These are phyloP conservation scores for Apiotrichum domesticum DNA, from an alignment of 1,284 basidiomycete genomes.

Conservation along the genomic window DNA sequence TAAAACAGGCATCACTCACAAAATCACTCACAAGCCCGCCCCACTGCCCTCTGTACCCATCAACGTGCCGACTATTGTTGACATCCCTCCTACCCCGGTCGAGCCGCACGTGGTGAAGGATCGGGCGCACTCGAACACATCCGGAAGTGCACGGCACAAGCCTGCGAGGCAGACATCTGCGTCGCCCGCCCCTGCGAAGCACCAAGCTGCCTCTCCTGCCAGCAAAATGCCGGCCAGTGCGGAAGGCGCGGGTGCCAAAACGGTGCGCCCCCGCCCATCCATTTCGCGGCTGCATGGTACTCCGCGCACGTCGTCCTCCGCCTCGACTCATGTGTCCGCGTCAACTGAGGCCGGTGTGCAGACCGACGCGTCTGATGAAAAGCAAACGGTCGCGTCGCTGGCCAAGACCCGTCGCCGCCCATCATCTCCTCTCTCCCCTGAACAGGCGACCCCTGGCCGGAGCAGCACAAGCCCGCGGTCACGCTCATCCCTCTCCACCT, in stretches of 20 bases:
- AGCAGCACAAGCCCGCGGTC: neutral
- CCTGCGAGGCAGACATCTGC: too few relatives aligned
- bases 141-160: too few relatives aligned
- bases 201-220: neutral
- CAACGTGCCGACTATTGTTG: neutral
- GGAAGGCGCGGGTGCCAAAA: neutral
- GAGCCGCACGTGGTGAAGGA: neutral
- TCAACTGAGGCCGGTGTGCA: too few relatives aligned
- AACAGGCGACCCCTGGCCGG: neutral
- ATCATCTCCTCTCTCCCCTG: neutral
- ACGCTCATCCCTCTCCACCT: neutral
- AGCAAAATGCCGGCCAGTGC: neutral
- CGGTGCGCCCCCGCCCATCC: neutral
- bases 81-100: conserved; percentile 1
- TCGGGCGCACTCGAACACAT: neutral
- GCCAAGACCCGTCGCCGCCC: conserved; percentile 8
- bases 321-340: neutral
- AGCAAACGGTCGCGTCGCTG: conserved; percentile 10
- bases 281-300: neutral
- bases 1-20: neutral
- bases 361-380: neutral
- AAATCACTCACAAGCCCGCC: neutral
- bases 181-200: too few relatives aligned
- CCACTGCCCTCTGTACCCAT: neutral
- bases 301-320: neutral